phyloP scores from a whole-genome alignment of 2,329 filamentous ascomycete species.

The Sporothrix variecibatus region DNA sequence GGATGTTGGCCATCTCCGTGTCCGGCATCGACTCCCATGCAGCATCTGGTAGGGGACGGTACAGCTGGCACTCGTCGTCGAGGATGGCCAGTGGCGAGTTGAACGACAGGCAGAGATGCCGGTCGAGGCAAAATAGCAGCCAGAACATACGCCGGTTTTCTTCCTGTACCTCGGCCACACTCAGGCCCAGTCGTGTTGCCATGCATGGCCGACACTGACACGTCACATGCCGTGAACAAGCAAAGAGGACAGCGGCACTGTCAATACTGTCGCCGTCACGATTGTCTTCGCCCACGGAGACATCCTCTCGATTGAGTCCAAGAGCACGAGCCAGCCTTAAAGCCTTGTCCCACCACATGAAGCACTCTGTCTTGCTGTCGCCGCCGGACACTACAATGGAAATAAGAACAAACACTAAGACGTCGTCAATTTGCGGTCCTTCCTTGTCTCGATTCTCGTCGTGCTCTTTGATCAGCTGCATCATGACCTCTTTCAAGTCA shows the following conservation, averaged over 20 bases:
- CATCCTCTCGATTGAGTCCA: conserved; percentile 33
- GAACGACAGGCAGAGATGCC: conserved; percentile 51
- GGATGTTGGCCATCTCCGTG: conserved; percentile 33
- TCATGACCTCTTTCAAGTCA: neutral
- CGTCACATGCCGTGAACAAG: neutral
- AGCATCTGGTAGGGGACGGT: conserved; percentile 44
- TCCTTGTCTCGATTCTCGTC: neutral
- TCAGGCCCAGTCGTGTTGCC: neutral
- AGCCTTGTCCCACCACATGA: conserved; percentile 52
- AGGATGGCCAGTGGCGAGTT: conserved; percentile 48
- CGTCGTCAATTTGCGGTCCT: conserved; percentile 39
- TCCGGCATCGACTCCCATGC: conserved; percentile 39
- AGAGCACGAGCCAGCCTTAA: conserved; percentile 43
- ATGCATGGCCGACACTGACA: neutral
- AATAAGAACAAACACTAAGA: conserved; percentile 48
- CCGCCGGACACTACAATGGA: conserved; percentile 50
- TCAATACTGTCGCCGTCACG: neutral
- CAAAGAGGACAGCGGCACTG: neutral
- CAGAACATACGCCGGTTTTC: conserved; percentile 51
- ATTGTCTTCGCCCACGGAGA: neutral
- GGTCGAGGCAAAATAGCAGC: conserved; percentile 50
- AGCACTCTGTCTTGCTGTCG: conserved; percentile 51
- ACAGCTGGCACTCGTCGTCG: conserved; percentile 49
- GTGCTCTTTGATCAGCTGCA: neutral
- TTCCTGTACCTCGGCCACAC: conserved; percentile 46